Evolutionary conservation across 305 asterid genomes (phyloP), one percentile per base, ranked within the genome.

Genomic region (Euphrasia arctica): DNA sequence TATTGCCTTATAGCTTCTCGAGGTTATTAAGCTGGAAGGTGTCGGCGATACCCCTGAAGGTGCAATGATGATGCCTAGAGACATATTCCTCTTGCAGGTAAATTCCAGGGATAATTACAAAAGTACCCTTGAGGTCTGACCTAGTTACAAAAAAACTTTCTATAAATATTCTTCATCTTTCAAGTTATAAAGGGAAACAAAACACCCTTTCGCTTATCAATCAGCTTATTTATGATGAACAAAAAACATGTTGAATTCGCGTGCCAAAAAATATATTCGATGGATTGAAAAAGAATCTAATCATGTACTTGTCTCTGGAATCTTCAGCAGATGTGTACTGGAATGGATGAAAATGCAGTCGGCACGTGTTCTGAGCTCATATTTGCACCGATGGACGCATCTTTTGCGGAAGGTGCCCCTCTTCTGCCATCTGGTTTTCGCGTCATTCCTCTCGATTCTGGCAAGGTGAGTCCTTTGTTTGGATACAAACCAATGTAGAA

Each of bases 391-490:
- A 89, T 91, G 22, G 98, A 91, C 78, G 95, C 97, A 61, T 83
- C 95, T 9, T 91, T 91, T 74, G 90, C 95, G 36, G 97, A 91
- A 77, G 97, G 89, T 73, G 96, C 91, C 31, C 98, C 97, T 74
- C 95, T 91, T 61, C 75, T 91, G 64, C 96, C 98, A 25, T 91
- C 98, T 22, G 98, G 98, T 45, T 91, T 91, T 67, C 92, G 96
- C 70, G 89, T 91, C 54, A 87, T 91, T 75, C 95, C 98, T 50
- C 95, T 91, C 2, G 95, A 87, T 75, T 74, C 90, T 36, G 81
- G 87, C 74, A 91, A 87, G 95, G 98, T 86, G 62, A 73, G 77
- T 18, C 22, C 22, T 18, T 18, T 18, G 22, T 18, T 18, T 18
- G 22, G 22, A 18, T 18, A 18, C 22, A 18, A 18, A 18, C 22